phyloP scores from a whole-genome alignment of 75 land plant species.

The Ceratopteris richardii region DNA sequence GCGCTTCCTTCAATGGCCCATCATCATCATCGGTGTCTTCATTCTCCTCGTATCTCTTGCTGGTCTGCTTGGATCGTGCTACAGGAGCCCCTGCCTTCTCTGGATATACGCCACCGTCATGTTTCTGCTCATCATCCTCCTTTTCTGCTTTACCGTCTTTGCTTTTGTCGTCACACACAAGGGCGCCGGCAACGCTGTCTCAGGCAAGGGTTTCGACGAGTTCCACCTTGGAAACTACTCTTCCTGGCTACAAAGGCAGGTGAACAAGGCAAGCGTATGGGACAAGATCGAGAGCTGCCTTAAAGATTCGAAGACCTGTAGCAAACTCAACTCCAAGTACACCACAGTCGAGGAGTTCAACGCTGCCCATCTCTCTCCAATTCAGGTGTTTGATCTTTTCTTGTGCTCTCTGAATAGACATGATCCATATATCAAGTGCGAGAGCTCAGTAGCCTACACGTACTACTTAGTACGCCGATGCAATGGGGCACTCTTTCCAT shows the following conservation, averaged over 20 bases:
- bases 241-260: slow-evolving; percentile 23
- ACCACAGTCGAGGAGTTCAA: too few relatives aligned
- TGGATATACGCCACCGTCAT: slow-evolving; percentile 22
- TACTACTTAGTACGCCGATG: too few relatives aligned
- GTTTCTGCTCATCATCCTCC: slow-evolving; percentile 32
- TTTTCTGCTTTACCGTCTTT: slow-evolving; percentile 36
- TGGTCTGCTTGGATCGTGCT: slow-evolving; percentile 31
- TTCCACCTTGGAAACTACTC: slow-evolving; percentile 28
- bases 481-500: too few relatives aligned
- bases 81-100: slow-evolving; percentile 18
- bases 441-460: too few relatives aligned
- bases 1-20: slow-evolving; percentile 22
- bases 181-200: slow-evolving; percentile 23
- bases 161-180: slow-evolving; percentile 36
- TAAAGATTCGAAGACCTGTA: slow-evolving; percentile 25
- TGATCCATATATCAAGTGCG: too few relatives aligned
- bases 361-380: slow-evolving; percentile 30
- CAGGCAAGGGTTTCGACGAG: slow-evolving; percentile 28
- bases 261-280: slow-evolving; percentile 24
- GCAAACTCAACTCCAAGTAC: too few relatives aligned
- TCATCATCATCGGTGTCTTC: slow-evolving; percentile 23
- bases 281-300: slow-evolving; percentile 24
- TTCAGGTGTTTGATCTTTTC: slow-evolving; percentile 52
- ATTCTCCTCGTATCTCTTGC: slow-evolving; percentile 30
- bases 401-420: too few relatives aligned